Percentiles rank a stretch among this genome's conserved stretches.
phyloP scores from a whole-genome alignment of 352 stramenopile genomes.

The Phytophthora gonapodyides region DNA sequence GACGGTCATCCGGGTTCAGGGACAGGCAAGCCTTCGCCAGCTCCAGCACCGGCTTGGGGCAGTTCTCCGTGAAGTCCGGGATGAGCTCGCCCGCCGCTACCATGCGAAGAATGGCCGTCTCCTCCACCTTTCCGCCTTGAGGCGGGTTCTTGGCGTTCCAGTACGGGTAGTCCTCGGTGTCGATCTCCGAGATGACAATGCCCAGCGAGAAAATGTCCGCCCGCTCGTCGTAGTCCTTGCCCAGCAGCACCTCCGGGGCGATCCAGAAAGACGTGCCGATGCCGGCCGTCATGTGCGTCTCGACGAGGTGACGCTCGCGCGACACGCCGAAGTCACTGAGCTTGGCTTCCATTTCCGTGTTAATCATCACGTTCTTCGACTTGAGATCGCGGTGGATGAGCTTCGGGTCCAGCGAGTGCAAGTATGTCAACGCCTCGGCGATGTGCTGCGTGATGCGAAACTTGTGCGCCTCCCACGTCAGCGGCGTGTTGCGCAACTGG shows the following conservation, averaged over 20 bases:
- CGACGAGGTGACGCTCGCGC: conserved; percentile 54
- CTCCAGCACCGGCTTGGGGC: conserved; percentile 48
- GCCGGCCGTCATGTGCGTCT: conserved; percentile 71
- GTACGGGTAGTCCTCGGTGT: conserved; percentile 67
- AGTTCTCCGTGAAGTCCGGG: conserved; percentile 56
- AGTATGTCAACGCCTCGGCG: conserved; percentile 59
- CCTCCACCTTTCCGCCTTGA: conserved; percentile 48
- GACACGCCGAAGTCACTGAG: conserved; percentile 84
- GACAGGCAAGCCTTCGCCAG: conserved; percentile 56
- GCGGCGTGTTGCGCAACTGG: conserved; percentile 43
- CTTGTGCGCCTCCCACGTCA: conserved; percentile 64
- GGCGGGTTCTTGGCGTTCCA: conserved; percentile 61
- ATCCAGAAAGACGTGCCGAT: conserved; percentile 80
- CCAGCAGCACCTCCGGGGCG: conserved; percentile 64
- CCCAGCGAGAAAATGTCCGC: conserved; percentile 63
- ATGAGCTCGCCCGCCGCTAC: conserved; percentile 62
- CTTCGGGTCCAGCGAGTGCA: conserved; percentile 70
- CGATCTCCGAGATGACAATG: conserved; percentile 58
- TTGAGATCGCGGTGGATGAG: conserved; percentile 82
- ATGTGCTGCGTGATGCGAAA: conserved; percentile 59
- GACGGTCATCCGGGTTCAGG: conserved; percentile 60
- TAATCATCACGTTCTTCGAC: conserved; percentile 75
- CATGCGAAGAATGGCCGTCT: conserved; percentile 66
- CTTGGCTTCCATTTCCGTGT: conserved; percentile 66
- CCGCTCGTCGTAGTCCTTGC: conserved; percentile 58